Evolutionary conservation across 1,284 basidiomycete genomes (phyloP), one percentile per base, ranked within the genome.

Genomic region (Paramarasmius palmivorus): DNA sequence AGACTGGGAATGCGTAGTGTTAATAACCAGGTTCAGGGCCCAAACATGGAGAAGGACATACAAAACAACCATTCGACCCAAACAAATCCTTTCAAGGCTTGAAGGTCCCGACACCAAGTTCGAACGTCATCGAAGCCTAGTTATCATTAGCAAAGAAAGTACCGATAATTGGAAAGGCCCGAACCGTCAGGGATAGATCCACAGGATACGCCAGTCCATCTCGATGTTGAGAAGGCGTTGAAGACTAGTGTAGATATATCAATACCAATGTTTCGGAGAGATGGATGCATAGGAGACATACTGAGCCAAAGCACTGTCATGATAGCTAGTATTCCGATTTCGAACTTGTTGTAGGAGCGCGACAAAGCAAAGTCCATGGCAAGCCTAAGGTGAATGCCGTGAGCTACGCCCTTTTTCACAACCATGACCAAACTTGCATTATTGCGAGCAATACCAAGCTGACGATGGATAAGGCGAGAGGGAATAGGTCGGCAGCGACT

Each of bases 401-500:
- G 25, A 23, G 7, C 3, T 17, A 17, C 7, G 34, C 2, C 15
- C 23, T 23, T 40, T 52, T 50, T 9, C 22, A 12, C 20, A n/a
- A 20, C 15, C 9, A 7, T 34, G 25, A 7, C 32, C 15, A 19
- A 25, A 68, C 74, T 52, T 52, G 80, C 80, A 75, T 67, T 47
- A 70, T 35, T 36, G 72, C 59, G 17, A 83, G 63, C 23, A 81
- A 54, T 35, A 75, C 64, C 26, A 81, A 62, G 4, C 81, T 83
- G 29, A 73, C 63, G 59, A 82, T 78, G 17, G 81, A 82, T 32
- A 85, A 70, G n/a, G 68, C 76, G 49, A 84, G 69, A 17, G 83
- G 83, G 61, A 83, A 82, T 23, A 82, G 63, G 64, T 84, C 82
- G 3, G 83, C 83, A 54, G 78, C 68, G 61, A 74, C 81, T 83